Evolutionary conservation across 768 basidiomycete genomes (phyloP).

Genomic region (Russula sp.): DNA sequence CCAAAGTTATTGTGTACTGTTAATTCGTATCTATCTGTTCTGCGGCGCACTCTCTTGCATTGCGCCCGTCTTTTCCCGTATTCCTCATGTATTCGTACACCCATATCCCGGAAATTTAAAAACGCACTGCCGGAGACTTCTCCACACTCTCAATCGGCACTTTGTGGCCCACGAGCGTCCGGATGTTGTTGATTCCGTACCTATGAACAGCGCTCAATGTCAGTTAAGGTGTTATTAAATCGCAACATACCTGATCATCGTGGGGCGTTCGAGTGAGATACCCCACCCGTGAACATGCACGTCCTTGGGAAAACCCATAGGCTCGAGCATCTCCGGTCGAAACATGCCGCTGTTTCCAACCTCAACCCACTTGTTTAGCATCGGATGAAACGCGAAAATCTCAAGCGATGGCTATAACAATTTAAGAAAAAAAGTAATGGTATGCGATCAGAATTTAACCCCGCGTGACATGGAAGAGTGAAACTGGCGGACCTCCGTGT

Average conservation of each 20-base stretch:
- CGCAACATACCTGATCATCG: conserved; percentile 86
- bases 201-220: conserved; percentile 40
- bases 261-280: conserved; percentile 88
- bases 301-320: conserved; percentile 97
- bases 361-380: conserved; percentile 93
- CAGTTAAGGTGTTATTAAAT: background rate
- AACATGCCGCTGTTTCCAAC: conserved; percentile 99
- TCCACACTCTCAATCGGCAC: conserved; percentile 87
- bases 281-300: conserved; percentile 98
- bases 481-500: conserved; percentile 71
- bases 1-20: too few relatives aligned
- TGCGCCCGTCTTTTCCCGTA: too few relatives aligned
- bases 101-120: conserved; percentile 43
- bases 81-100: too few relatives aligned
- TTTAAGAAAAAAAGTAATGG: conserved; percentile 34
- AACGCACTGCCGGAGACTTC: conserved; percentile 85
- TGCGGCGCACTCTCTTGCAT: background rate
- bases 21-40: background rate
- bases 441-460: conserved; percentile 16
- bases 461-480: conserved; percentile 6
- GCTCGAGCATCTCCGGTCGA: conserved; percentile 98
- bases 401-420: conserved; percentile 80
- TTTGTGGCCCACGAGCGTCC: conserved; percentile 96
- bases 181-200: conserved; percentile 96
- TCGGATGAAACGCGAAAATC: conserved; percentile 97